These are phyloP conservation scores for Maudiozyma serrabonitensis DNA, from an alignment of 805 yeast species.

Conservation along the genomic window DNA sequence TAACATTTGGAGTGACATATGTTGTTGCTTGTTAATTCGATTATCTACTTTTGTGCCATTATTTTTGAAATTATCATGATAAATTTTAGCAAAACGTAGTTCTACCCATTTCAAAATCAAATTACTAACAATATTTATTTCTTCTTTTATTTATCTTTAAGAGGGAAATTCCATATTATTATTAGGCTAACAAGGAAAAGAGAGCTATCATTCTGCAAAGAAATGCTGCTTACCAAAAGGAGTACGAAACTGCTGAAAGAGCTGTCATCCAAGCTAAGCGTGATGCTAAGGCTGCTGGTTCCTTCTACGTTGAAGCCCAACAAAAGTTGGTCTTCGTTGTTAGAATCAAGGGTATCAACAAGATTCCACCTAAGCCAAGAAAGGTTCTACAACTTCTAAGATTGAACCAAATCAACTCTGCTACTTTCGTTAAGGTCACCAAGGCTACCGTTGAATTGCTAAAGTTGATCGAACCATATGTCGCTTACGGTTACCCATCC, in stretches of 20 bases:
- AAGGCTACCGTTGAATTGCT: slow-evolving; percentile 90
- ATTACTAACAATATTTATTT: background rate
- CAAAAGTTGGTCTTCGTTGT: slow-evolving; percentile 88
- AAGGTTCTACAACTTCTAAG: slow-evolving; percentile 91
- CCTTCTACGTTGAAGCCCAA: slow-evolving; percentile 93
- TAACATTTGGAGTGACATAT: background rate
- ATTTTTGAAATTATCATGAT: too few species aligned
- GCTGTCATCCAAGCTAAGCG: slow-evolving; percentile 80
- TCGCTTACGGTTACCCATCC: slow-evolving; percentile 96
- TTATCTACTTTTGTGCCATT: too few species aligned
- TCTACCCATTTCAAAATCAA: too few species aligned
- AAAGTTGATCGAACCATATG: slow-evolving; percentile 91
- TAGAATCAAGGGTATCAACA: slow-evolving; percentile 99
- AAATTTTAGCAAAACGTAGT: too few species aligned
- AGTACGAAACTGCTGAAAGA: slow-evolving; percentile 88
- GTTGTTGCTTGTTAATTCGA: too few species aligned
- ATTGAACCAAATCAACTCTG: slow-evolving; percentile 88
- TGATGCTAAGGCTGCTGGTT: slow-evolving; percentile 88
- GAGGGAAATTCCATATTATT: background rate
- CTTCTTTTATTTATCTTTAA: background rate
- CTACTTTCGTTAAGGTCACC: slow-evolving; percentile 90
- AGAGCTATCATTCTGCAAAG: slow-evolving; percentile 77
- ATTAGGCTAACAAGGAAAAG: slow-evolving; percentile 42
- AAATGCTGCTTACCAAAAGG: slow-evolving; percentile 94
- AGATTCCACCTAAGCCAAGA: slow-evolving; percentile 99